phyloP scores from a whole-genome alignment of 2,329 filamentous ascomycete genomes.

The Colletotrichum euphorbiae region DNA sequence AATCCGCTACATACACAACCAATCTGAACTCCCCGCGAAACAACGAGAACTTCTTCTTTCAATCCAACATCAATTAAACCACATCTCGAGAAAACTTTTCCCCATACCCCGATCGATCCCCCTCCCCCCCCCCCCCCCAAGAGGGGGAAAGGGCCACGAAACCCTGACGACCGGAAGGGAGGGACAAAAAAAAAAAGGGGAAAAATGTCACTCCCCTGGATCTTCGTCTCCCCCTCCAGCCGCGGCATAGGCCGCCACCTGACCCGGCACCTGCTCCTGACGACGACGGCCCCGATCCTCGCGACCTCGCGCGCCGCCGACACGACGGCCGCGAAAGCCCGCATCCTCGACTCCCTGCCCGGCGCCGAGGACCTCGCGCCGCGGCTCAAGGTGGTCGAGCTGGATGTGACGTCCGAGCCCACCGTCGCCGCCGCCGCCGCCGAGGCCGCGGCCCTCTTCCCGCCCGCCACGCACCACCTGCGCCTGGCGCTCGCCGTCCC shows the following conservation, averaged over 20 bases:
- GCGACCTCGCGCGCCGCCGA: slow-evolving; percentile 54
- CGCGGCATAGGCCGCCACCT: slow-evolving; percentile 63
- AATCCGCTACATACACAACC: no score
- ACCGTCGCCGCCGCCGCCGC: slow-evolving; percentile 69
- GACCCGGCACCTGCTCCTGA: slow-evolving; percentile 60
- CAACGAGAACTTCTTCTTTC: no score
- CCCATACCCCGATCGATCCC: no score
- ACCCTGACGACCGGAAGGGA: no score
- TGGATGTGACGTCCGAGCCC: slow-evolving; percentile 69
- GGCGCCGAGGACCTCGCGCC: slow-evolving; percentile 42
- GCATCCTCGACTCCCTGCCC: slow-evolving; percentile 48
- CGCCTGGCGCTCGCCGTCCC: slow-evolving; percentile 77
- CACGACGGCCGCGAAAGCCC: slow-evolving; percentile 49
- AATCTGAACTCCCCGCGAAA: no score
- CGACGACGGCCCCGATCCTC: slow-evolving; percentile 61
- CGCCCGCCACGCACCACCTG: slow-evolving; percentile 65
- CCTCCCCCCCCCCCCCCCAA: no score
- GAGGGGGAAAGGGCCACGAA: no score
- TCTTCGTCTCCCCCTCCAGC: slow-evolving; percentile 60
- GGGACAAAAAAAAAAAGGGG: background rate
- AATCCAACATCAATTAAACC: no score
- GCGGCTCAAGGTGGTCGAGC: slow-evolving; percentile 54
- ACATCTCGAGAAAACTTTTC: no score
- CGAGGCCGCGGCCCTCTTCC: slow-evolving; percentile 64
- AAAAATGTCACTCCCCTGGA: slow-evolving; percentile 61